phyloP scores from a whole-genome alignment of 331 rosid genomes.

The Rhamnella rubrinervis region DNA sequence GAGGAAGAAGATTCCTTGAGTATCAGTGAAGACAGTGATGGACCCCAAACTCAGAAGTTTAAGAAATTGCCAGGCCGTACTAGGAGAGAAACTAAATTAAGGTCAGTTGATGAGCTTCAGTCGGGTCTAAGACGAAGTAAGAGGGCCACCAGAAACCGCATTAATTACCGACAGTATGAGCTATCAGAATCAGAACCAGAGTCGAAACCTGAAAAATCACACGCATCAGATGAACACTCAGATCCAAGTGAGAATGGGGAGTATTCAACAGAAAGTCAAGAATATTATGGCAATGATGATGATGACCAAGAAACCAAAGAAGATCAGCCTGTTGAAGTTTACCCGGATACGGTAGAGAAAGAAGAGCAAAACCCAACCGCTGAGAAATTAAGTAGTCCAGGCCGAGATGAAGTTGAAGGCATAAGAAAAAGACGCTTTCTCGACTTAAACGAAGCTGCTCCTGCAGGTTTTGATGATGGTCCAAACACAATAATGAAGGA shows the following conservation, averaged over 20 bases:
- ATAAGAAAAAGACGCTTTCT: slow-evolving; percentile 74
- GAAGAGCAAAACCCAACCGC: slow-evolving; percentile 60
- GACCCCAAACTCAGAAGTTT: slow-evolving; percentile 58
- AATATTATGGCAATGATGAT: slow-evolving; percentile 59
- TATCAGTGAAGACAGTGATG: slow-evolving; percentile 85
- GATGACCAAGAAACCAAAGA: slow-evolving; percentile 65
- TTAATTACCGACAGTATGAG: slow-evolving; percentile 77
- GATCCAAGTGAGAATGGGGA: slow-evolving; percentile 78
- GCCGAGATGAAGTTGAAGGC: slow-evolving; percentile 70
- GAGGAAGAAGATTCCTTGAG: slow-evolving; percentile 68
- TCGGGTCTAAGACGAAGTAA: slow-evolving; percentile 95
- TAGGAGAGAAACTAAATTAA: slow-evolving; percentile 73
- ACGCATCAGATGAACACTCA: slow-evolving; percentile 52
- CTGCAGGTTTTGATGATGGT: slow-evolving; percentile 90
- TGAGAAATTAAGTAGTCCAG: slow-evolving; percentile 64
- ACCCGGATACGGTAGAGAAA: slow-evolving; percentile 42
- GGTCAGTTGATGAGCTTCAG: slow-evolving; percentile 80
- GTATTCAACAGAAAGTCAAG: slow-evolving; percentile 70
- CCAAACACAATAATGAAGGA: slow-evolving; percentile 67
- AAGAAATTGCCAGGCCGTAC: slow-evolving; percentile 70
- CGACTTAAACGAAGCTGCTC: slow-evolving; percentile 94
- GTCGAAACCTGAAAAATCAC: slow-evolving; percentile 58
- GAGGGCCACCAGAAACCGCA: slow-evolving; percentile 79
- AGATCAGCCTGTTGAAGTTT: slow-evolving; percentile 50
- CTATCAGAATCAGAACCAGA: slow-evolving; percentile 85